These are phyloP conservation scores for Aspergillus neotritici DNA, from an alignment of 2,329 filamentous ascomycete species.

Conservation along the genomic window DNA sequence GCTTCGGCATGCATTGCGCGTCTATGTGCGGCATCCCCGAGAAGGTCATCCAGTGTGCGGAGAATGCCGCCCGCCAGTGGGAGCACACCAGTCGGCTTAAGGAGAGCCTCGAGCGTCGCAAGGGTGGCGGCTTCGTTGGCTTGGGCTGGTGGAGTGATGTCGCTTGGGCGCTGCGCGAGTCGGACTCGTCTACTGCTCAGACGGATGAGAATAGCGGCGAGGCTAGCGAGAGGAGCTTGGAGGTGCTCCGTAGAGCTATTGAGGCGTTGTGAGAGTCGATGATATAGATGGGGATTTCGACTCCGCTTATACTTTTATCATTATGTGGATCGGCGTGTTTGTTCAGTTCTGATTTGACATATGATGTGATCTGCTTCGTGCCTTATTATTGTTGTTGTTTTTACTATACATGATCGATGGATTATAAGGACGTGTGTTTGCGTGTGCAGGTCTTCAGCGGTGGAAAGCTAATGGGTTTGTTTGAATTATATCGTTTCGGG, in stretches of 20 bases:
- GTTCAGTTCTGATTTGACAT: no score
- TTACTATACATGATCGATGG: no score
- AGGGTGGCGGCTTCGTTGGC: conserved; percentile 73
- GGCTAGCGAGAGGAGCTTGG: conserved; percentile 48
- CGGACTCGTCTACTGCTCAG: conserved; percentile 12
- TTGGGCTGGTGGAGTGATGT: conserved; percentile 85
- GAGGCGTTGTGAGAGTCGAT: conserved; percentile 42
- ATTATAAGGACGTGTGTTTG: no score
- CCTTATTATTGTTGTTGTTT: no score
- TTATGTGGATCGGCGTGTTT: no score
- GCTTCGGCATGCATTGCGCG: conserved; percentile 98
- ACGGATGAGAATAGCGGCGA: conserved; percentile 29
- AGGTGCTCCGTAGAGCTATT: conserved; percentile 54
- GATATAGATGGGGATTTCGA: background rate
- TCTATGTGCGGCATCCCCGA: conserved; percentile 92
- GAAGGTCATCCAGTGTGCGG: conserved; percentile 77
- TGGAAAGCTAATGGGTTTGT: no score
- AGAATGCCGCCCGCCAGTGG: conserved; percentile 84
- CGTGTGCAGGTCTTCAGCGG: no score
- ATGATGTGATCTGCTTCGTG: no score
- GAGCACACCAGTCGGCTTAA: conserved; percentile 89
- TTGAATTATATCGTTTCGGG: no score
- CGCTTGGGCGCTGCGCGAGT: conserved; percentile 64
- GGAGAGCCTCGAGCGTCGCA: conserved; percentile 77
- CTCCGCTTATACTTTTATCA: background rate